Evolutionary conservation across 2,329 filamentous ascomycete genomes (phyloP).

Genomic region (Clonostachys sp.): DNA sequence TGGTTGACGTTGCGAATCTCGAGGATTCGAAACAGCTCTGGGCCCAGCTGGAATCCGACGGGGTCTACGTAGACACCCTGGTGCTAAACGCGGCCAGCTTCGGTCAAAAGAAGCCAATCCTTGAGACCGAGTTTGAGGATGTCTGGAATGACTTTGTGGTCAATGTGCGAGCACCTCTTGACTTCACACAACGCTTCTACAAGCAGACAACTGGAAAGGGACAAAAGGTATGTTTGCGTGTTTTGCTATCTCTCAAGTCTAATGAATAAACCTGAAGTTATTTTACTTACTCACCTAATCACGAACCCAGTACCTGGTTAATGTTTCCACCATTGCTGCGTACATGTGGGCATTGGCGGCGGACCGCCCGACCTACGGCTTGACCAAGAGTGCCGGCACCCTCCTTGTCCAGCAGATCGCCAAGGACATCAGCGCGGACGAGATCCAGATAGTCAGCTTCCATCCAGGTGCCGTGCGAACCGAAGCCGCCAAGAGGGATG

Average conservation of each 20-base stretch:
- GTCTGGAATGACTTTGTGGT: slow-evolving; percentile 7
- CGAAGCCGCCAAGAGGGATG: slow-evolving; percentile 11
- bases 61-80: slow-evolving; percentile 20
- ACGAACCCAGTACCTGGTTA: slow-evolving; percentile 7
- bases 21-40: not conserved
- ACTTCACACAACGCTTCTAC: slow-evolving; percentile 8
- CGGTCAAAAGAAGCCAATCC: slow-evolving; percentile 3
- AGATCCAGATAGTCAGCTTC: slow-evolving; percentile 18
- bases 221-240: slow-evolving; percentile 2
- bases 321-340: slow-evolving; percentile 10
- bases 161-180: slow-evolving; percentile 7
- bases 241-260: not conserved
- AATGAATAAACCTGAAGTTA: not conserved
- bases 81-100: slow-evolving; percentile 1
- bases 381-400: slow-evolving; percentile 30
- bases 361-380: slow-evolving; percentile 18
- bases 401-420: slow-evolving; percentile 30
- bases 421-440: slow-evolving; percentile 15
- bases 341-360: slow-evolving; percentile 11
- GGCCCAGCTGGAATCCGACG: slow-evolving; percentile 26
- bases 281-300: not conserved
- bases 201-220: slow-evolving; percentile 5
- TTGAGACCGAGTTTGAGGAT: slow-evolving; percentile 4
- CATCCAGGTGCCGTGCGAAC: slow-evolving; percentile 16
- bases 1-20: not conserved